Evolutionary conservation across 192 early-diverging fungal species (phyloP).

Genomic region (Spizellomyces punctatus): DNA sequence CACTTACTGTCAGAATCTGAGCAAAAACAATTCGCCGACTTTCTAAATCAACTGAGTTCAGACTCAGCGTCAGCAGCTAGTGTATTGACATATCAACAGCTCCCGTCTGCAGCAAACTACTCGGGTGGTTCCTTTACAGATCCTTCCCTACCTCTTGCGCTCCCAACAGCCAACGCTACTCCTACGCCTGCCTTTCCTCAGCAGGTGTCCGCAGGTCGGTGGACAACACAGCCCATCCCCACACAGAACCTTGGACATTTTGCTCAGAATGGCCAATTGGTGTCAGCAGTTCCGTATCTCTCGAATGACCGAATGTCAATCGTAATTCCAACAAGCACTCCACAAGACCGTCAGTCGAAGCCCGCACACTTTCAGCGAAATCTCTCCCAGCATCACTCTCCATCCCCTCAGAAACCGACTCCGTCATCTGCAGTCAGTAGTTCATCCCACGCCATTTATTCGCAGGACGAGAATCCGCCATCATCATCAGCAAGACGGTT

Average conservation of each 20-base stretch:
- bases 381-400: no score
- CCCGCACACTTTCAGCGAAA: neutral
- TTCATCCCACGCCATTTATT: no score
- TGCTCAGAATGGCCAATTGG: neutral
- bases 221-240: neutral
- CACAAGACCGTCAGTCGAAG: neutral
- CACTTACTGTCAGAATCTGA: constrained; percentile 27
- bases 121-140: no score
- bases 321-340: constrained; percentile 19
- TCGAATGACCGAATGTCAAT: constrained; percentile 20
- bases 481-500: no score
- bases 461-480: no score
- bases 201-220: neutral
- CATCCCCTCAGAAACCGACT: no score
- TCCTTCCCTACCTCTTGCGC: no score
- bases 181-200: no score
- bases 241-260: neutral
- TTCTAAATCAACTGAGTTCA: constrained; percentile 12
- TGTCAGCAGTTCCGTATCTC: constrained; percentile 12
- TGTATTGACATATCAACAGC: no score
- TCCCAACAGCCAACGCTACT: no score
- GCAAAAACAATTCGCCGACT: constrained; percentile 27
- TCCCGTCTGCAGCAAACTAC: no score
- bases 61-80: neutral
- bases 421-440: no score